Percentiles rank a stretch among this genome's conserved stretches.
phyloP scores from a whole-genome alignment of 257 asterid species.

The Petunia secreta region DNA sequence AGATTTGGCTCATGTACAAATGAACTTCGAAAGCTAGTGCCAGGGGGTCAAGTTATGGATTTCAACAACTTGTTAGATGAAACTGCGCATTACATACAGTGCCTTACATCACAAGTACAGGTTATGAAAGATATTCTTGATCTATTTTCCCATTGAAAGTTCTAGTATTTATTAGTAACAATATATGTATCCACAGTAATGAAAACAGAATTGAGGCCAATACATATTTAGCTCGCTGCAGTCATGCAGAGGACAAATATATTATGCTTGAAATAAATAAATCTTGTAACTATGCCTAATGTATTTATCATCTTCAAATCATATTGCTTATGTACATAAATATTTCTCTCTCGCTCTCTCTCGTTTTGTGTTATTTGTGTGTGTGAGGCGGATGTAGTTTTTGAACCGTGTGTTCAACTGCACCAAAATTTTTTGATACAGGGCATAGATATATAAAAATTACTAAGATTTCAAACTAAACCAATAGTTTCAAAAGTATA shows the following conservation, averaged over 20 bases:
- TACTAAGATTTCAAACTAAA: too few relatives aligned
- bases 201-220: too few relatives aligned
- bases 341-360: background rate
- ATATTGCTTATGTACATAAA: constrained; percentile 4
- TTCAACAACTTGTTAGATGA: constrained; percentile 58
- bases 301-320: background rate
- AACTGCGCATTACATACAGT: constrained; percentile 73
- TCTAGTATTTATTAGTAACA: background rate
- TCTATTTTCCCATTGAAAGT: constrained; percentile 41
- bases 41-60: constrained; percentile 70
- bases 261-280: background rate
- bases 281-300: background rate
- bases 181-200: too few relatives aligned
- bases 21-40: constrained; percentile 58
- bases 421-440: too few relatives aligned
- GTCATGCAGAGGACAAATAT: background rate
- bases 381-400: too few relatives aligned
- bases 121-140: constrained; percentile 64
- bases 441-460: too few relatives aligned
- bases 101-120: constrained; percentile 72
- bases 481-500: too few relatives aligned
- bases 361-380: background rate
- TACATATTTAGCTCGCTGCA: background rate
- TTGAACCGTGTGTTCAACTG: too few relatives aligned
- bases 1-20: constrained; percentile 32